These are phyloP conservation scores for Colletotrichum sp. DNA, from an alignment of 2,329 filamentous ascomycete species.

Conservation along the genomic window DNA sequence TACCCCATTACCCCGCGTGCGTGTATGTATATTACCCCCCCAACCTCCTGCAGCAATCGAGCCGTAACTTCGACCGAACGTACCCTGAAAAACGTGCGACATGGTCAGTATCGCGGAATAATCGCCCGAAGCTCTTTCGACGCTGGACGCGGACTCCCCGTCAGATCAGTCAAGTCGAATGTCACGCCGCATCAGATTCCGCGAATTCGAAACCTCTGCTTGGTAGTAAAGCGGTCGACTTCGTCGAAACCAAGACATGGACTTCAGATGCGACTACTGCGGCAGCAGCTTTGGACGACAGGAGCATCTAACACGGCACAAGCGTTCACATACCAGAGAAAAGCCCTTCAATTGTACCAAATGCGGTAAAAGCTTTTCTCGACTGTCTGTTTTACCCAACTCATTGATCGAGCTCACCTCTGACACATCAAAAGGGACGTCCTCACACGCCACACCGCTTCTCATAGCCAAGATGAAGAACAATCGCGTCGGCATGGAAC, in stretches of 20 bases:
- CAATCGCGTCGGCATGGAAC: not conserved
- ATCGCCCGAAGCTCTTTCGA: not conserved
- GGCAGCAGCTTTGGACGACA: constrained; percentile 6
- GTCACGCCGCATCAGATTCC: not conserved
- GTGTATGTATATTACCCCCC: not conserved
- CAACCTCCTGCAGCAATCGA: not conserved
- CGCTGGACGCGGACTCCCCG: not conserved
- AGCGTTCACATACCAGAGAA: constrained; percentile 10
- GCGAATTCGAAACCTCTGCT: not conserved
- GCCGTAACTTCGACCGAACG: not conserved
- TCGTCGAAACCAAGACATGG: not conserved
- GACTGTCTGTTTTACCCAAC: not conserved
- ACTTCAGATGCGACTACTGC: constrained; percentile 4
- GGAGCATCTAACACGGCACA: constrained; percentile 9
- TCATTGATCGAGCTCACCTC: not conserved
- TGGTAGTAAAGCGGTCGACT: not conserved
- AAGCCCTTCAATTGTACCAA: constrained; percentile 3
- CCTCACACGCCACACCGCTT: constrained; percentile 1
- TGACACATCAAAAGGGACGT: not conserved
- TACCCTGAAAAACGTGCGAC: not conserved
- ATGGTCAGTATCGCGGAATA: not conserved
- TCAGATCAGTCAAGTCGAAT: not conserved
- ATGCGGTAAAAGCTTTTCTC: constrained; percentile 12
- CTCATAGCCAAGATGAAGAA: not conserved
- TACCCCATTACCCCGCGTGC: not conserved